These are phyloP conservation scores for Boletus reticuloceps DNA, from an alignment of 768 basidiomycete species.

Conservation along the genomic window DNA sequence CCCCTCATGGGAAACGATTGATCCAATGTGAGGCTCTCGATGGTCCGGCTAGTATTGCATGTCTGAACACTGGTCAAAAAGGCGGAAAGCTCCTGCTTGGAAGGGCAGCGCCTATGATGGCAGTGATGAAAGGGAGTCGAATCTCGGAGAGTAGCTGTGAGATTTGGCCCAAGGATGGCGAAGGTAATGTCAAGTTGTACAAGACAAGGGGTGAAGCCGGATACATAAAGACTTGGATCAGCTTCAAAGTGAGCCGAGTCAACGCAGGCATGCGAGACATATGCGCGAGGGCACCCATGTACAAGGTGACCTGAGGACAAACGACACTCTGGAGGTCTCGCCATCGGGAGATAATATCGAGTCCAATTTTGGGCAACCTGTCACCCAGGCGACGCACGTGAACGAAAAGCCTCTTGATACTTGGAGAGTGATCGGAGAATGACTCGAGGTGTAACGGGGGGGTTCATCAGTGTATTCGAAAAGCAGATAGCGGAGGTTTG, in stretches of 20 bases:
- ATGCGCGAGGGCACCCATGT: not conserved
- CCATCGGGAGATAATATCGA: not conserved
- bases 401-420: too few species aligned
- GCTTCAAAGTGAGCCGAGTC: not conserved
- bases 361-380: too few species aligned
- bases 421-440: too few species aligned
- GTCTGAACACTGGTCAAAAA: too few species aligned
- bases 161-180: not conserved
- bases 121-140: not conserved
- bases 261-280: not conserved
- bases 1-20: too few species aligned
- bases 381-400: too few species aligned
- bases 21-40: too few species aligned
- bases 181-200: not conserved
- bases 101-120: not conserved
- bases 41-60: too few species aligned
- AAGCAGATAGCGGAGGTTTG: too few species aligned
- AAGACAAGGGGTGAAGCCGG: not conserved
- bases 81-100: not conserved
- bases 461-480: too few species aligned
- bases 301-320: not conserved
- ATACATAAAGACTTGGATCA: not conserved
- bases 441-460: too few species aligned
- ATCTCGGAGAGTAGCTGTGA: not conserved
- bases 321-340: too few species aligned